Percentiles rank a stretch among this genome's conserved stretches.
Evolutionary conservation across 148 eudicot genomes (phyloP).

Genomic region (Cornus florida): DNA sequence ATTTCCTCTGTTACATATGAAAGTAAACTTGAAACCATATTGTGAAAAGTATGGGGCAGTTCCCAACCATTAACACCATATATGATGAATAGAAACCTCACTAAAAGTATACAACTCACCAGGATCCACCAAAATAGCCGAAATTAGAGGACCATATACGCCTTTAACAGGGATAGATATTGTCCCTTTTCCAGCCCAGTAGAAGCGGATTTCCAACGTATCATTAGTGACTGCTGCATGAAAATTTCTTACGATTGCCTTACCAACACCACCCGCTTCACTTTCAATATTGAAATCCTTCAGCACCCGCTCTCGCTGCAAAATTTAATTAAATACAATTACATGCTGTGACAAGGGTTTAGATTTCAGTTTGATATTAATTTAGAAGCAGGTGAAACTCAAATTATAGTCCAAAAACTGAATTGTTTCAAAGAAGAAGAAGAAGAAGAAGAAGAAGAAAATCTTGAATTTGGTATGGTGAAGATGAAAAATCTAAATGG

Average conservation of each 20-base stretch:
- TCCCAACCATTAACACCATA: neutral
- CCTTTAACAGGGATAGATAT: conserved; percentile 24
- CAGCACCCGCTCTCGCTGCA: conserved; percentile 28
- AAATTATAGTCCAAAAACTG: neutral
- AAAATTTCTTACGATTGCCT: too few species aligned
- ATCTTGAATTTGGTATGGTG: too few species aligned
- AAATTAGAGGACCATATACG: conserved; percentile 37
- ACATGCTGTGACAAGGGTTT: neutral
- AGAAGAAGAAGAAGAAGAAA: neutral
- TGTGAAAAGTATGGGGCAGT: neutral
- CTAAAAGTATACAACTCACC: conserved; percentile 13
- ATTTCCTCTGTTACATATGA: neutral
- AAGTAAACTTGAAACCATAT: too few species aligned
- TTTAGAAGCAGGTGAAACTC: too few species aligned
- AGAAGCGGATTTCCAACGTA: too few species aligned
- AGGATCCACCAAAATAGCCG: conserved; percentile 36
- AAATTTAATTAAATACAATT: neutral
- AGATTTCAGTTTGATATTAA: neutral
- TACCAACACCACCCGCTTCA: too few species aligned
- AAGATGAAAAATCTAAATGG: too few species aligned
- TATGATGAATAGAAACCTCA: neutral
- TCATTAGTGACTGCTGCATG: too few species aligned
- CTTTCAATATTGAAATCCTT: conserved; percentile 23
- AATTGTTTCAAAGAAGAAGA: neutral
- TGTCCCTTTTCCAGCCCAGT: too few species aligned